Evolutionary conservation across 805 yeast species (phyloP), one percentile per base, ranked within the genome.

Genomic region (Myxozyma mucilagina): DNA sequence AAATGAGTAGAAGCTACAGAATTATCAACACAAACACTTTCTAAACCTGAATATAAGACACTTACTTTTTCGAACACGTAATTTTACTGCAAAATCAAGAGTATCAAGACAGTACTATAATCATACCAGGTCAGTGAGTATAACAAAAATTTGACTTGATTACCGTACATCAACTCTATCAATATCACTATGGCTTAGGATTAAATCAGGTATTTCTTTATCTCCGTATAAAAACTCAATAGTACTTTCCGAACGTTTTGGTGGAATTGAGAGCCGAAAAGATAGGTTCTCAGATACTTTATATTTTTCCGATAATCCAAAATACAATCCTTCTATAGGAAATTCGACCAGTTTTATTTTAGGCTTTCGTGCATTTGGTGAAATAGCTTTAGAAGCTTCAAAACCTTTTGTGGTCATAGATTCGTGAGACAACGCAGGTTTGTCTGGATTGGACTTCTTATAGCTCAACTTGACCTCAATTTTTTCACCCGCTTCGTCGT

Each of bases 11-110:
- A 36, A 29, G 61, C 56, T 49, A 43, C 10, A 29, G 10, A 8
- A 18, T 7, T 13, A n/a, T 32, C 10, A 20, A 7, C 14, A 11
- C 9, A 35, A 11, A 20, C 16, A 31, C 32, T 20, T 11, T 18
- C 13, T 16, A 13, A 10, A 3, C 1, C 2, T 13, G 16, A 20
- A 10, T 11, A 39, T 5, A 2, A 11, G 24, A 14, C 16, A 20
- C 58, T 24, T 38, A 59, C 62, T 57, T 29, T 54, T 50, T 11
- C 66, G 57, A 13, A 57, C 53, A 11, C 55, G 54, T 47, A 62
- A 20, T 32, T 49, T 62, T 7, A 62, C 39, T 31, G 48, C 50
- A 42, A 59, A 32, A 14, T 56, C 56, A 13, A 31, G 42, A 10
- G 61, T 20, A 2, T 48, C 47, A 20, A 55, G 56, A 35, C 61